Conservation (phyloP, 495 filamentous ascomycete genomes). For the Lasiosphaeria hispida region DNA sequence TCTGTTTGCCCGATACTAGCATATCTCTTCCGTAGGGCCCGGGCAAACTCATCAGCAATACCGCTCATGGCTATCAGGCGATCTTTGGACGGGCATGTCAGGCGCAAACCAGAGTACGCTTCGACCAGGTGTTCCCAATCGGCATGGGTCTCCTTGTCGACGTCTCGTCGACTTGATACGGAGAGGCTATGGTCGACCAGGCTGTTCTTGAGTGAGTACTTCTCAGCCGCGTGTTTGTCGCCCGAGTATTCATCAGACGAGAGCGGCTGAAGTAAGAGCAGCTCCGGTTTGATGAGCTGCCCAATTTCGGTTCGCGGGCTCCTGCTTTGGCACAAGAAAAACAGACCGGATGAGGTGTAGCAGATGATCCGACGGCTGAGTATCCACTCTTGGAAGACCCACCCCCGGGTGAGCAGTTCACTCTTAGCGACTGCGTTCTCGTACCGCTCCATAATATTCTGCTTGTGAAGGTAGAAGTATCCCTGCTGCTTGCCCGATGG, state of each 20-base stretch:
- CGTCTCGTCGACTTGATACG: neutral
- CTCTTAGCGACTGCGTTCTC: too few relatives aligned
- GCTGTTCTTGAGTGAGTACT: too few relatives aligned
- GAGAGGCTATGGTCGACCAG: too few relatives aligned
- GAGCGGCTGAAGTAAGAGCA: too few relatives aligned
- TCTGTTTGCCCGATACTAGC: neutral
- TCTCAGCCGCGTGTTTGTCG: too few relatives aligned
- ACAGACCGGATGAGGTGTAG: neutral
- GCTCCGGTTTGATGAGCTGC: too few relatives aligned
- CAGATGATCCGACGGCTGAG: neutral
- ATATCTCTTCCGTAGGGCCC: neutral
- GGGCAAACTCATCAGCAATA: conserved; percentile 13
- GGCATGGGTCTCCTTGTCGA: neutral
- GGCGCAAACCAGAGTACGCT: conserved; percentile 9
- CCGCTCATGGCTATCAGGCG: conserved; percentile 14
- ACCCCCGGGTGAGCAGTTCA: neutral
- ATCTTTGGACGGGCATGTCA: conserved; percentile 6
- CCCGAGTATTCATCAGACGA: too few relatives aligned
- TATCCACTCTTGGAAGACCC: neutral
- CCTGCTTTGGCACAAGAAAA: neutral
- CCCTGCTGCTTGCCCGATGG: neutral
- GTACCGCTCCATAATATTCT: too few relatives aligned
- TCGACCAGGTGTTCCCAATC: conserved; percentile 5
- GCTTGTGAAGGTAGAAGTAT: conserved; percentile 11
- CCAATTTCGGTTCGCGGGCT: neutral